Percentiles rank a stretch among this genome's conserved stretches.
phyloP scores from a whole-genome alignment of 2,329 filamentous ascomycete species.

The Fonsecaea pedrosoi region DNA sequence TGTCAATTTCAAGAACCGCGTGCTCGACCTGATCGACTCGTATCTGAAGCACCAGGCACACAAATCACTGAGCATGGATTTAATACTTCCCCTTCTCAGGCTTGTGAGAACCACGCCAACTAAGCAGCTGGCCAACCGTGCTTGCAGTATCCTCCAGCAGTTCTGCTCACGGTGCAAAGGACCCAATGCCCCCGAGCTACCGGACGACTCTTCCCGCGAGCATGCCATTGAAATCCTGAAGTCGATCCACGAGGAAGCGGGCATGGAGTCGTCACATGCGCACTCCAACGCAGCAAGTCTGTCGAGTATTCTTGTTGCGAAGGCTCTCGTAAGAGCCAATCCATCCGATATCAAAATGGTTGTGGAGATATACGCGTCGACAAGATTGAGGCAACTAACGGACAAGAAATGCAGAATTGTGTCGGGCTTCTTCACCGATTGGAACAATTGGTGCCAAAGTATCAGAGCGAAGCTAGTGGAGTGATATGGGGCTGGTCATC shows the following conservation, averaged over 20 bases:
- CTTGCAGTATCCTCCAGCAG: conserved; percentile 72
- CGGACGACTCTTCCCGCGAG: conserved; percentile 57
- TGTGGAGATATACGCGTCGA: conserved; percentile 69
- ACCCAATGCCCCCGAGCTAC: conserved; percentile 52
- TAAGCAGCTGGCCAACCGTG: conserved; percentile 76
- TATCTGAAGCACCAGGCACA: conserved; percentile 80
- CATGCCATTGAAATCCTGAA: conserved; percentile 53
- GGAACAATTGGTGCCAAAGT: conserved; percentile 71
- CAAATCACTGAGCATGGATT: conserved; percentile 69
- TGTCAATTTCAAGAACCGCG: conserved; percentile 91
- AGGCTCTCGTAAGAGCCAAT: conserved; percentile 53
- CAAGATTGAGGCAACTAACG: conserved; percentile 65
- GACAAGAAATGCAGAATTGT: conserved; percentile 66
- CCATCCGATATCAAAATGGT: conserved; percentile 62
- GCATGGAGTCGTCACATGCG: conserved; percentile 64
- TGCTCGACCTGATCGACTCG: conserved; percentile 84
- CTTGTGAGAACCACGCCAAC: conserved; percentile 78
- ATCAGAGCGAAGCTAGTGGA: conserved; percentile 24
- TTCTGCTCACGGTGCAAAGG: conserved; percentile 71
- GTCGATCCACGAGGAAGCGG: conserved; percentile 70
- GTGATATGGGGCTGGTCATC: neutral
- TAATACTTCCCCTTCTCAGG: conserved; percentile 77
- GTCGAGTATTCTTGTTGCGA: conserved; percentile 54
- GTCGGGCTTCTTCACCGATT: conserved; percentile 71
- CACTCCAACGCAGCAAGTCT: conserved; percentile 77